Evolutionary conservation across 306 rosid genomes (phyloP), one percentile per base, ranked within the genome.

Genomic region (Prunus fruticosa): DNA sequence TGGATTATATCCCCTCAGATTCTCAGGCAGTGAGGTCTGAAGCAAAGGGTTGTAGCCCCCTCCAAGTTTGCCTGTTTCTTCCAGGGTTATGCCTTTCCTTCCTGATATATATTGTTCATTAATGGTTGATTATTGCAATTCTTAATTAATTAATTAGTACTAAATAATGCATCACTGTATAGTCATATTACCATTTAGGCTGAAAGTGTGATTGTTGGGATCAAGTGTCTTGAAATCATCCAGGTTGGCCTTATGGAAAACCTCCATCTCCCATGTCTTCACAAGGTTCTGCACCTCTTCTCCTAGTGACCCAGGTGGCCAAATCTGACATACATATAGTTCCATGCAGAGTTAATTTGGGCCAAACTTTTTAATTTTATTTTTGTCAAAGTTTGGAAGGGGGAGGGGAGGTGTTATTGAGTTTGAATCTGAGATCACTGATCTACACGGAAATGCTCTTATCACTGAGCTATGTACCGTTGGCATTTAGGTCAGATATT

Each of bases 181-280:
- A 3, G 8, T 34, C n/a, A n/a, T 34, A 22, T 58, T 66, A 91
- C 94, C 97, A 64, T 91, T 89, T 46, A 89, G 50, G 88, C 87
- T 80, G 82, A 83, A 89, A 47, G 84, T 83, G 64, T 23, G 83
- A 51, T 85, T 88, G 23, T 76, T 43, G 20, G 85, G 81, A 62
- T 89, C 87, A 3, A 83, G 3, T 15, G 91, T 73, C 78, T 82
- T 85, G 82, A 46, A 78, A 25, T 91, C 86, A 11, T 69, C 10
- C 0, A 11, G 4, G 77, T 82, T 79, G 18, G 16, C 64, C 80
- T 91, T 91, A 61, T 91, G 91, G 72, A 88, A 89, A 50, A 78
- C 0, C 76, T 89, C 97, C 97, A 89, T 89, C 72, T 91, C 97
- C 89, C 92, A 88, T 54, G 76, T 80, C 84, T 91, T 88, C 12